Evolutionary conservation across 2,329 filamentous ascomycete species (phyloP).

Genomic region (Diplodia sapinea): DNA sequence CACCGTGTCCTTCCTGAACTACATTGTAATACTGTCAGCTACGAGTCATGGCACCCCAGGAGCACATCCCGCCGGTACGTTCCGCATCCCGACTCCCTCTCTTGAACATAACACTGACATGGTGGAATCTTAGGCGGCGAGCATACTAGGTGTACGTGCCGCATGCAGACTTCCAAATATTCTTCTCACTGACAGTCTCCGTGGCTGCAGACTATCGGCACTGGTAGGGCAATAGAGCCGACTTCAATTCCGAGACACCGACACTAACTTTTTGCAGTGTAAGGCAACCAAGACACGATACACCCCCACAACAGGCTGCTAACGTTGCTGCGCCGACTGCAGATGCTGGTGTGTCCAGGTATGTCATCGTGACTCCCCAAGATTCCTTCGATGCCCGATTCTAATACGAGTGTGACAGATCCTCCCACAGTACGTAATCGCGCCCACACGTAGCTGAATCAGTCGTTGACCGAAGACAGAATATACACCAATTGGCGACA

Average conservation of each 20-base stretch:
- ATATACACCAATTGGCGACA: slow-evolving; percentile 68
- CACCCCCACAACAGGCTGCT: slow-evolving; percentile 34
- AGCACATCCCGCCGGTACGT: slow-evolving; percentile 29
- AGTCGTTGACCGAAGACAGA: slow-evolving; percentile 36
- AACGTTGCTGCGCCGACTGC: slow-evolving; percentile 31
- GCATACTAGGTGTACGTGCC: slow-evolving; percentile 46
- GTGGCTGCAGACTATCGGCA: slow-evolving; percentile 45
- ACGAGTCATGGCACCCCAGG: slow-evolving; percentile 32
- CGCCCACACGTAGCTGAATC: neutral
- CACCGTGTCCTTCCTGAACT: neutral
- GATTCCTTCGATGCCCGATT: slow-evolving; percentile 13
- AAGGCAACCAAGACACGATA: slow-evolving; percentile 20
- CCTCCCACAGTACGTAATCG: slow-evolving; percentile 42
- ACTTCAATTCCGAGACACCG: neutral
- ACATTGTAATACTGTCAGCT: neutral
- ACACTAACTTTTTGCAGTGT: slow-evolving; percentile 35
- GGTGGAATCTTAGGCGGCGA: slow-evolving; percentile 43
- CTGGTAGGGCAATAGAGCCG: slow-evolving; percentile 38
- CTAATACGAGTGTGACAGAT: slow-evolving; percentile 42
- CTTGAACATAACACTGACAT: slow-evolving; percentile 35
- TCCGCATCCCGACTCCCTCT: neutral
- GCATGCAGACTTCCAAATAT: neutral
- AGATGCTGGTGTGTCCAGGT: slow-evolving; percentile 54
- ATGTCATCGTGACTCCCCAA: neutral
- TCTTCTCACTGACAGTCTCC: neutral